Percentiles rank a stretch among this genome's conserved stretches.
phyloP scores from a whole-genome alignment of 2,329 filamentous ascomycete species.

The Fonsecaea multimorphosa region DNA sequence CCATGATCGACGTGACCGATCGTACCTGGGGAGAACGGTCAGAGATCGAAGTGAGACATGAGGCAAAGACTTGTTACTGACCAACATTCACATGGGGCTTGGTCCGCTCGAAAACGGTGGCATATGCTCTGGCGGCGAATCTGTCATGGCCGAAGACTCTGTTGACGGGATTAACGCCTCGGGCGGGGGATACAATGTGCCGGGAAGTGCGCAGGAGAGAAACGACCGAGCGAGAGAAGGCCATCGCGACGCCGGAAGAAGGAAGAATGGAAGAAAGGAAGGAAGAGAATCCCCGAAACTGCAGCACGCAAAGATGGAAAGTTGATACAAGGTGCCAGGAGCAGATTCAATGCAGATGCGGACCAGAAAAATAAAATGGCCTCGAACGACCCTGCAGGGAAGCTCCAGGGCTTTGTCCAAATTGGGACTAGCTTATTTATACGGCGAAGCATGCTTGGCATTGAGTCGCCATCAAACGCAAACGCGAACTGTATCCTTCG shows the following conservation, averaged over 20 bases:
- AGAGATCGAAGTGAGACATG: background rate
- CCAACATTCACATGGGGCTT: conserved; percentile 99
- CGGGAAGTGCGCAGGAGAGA: conserved; percentile 84
- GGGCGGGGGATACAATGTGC: conserved; percentile 71
- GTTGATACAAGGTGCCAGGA: conserved; percentile 1
- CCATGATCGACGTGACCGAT: conserved; percentile 99
- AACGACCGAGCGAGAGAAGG: conserved; percentile 77
- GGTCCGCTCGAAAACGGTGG: conserved; percentile 75
- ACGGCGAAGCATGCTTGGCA: conserved; percentile 11
- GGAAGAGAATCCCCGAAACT: conserved; percentile 22
- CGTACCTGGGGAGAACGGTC: conserved; percentile 65
- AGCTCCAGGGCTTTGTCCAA: background rate
- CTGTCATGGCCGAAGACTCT: conserved; percentile 55
- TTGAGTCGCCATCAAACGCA: background rate
- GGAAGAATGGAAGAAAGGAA: conserved; percentile 28
- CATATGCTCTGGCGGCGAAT: conserved; percentile 61
- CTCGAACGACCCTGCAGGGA: background rate
- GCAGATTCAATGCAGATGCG: conserved; percentile 4
- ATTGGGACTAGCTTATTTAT: background rate
- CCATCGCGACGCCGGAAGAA: conserved; percentile 65
- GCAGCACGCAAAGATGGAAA: conserved; percentile 17
- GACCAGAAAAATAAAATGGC: conserved; percentile 22
- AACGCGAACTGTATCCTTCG: background rate
- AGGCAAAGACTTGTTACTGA: conserved; percentile 49
- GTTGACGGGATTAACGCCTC: conserved; percentile 76